Base-by-base conservation (phyloP, 163 green algal species). In the Prototheca wickerhamii region DNA sequence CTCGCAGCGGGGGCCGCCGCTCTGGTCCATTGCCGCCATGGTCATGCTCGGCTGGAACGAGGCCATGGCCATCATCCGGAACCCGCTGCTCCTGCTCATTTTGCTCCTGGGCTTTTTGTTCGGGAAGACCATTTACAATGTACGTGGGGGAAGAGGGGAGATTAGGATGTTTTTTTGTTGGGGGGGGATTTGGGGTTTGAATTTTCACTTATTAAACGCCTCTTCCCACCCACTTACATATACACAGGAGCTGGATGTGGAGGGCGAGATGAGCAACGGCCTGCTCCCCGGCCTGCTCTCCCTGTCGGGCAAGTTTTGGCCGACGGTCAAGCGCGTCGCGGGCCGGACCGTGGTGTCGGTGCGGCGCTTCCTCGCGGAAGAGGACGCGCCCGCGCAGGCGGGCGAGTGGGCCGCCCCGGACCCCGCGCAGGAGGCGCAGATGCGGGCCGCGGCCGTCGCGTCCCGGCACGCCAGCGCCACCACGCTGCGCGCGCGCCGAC, bases 31-130 rank as follows among this genome's bases (percentile, higher is more conserved):
- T 20, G 64, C 68, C 0, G 84, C 86, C 49, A 96, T 98, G 65
- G 40, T 87, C 28, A 63, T 97, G 42, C 77, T 97, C 69, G 91
- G 92, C 37, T 95, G 88, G 73, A 92, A 98, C 74, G 92, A 98
- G 74, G 79, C 90, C 57, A 83, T 96, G 67, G 75, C 77, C 28
- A 60, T 97, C 43, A 65, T 97, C 49, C 87, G 75, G 68, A 95
- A 86, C 79, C 89, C 89, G 4, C 43, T 91, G 23, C 78, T 75
- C 71, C 70, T 95, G 18, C 26, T 93, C 3, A 4, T 87, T 28
- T 61, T 81, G 12, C 35, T 84, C 4, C 2, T 89, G 1, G 17
- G 78, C 28, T 76, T 88, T 61, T 64, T 93, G 20, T 90, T 95
- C 61, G 54, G 51, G 25, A 67, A 71, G 52, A 88, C 72, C 57